Evolutionary conservation across 1,284 basidiomycete species (phyloP), one percentile per base, ranked within the genome.

Genomic region (Trametes hirsuta): DNA sequence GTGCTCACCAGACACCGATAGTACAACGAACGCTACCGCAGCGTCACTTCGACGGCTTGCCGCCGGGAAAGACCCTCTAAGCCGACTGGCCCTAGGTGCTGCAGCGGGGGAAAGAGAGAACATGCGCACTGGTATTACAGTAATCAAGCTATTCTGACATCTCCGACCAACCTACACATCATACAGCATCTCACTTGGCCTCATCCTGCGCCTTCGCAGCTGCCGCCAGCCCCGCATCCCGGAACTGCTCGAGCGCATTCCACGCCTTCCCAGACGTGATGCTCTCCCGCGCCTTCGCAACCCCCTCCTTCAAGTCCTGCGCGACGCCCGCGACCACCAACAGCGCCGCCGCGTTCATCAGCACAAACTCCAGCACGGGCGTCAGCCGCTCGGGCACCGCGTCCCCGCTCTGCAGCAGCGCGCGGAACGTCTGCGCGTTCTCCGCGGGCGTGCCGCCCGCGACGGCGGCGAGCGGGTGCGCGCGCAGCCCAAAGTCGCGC

Each of bases 301-400:
- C 87, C 1, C 93, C 95, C 22, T 94, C 84, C 70, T 83, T 83
- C 71, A 85, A 91, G 70, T 88, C 83, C 39, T 72, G 71, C 15
- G 88, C 93, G 42, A 89, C 63, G 1, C 93, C 94, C 2, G 91
- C 86, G 3, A 97, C 85, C 21, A 94, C 85, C 42, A 97, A 76
- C 53, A 97, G 73, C 6, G 93, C 94, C 6, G 93, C 85, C 0
- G 94, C 84, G 69, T 97, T 97, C 75, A 97, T 76, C 55, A 95
- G 76, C 58, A 97, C 92, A 71, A 95, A 97, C 69, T 95, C 88
- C 39, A 86, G 73, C 53, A 95, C 83, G 0, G 92, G 83, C 5
- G 74, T 77, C 59, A 92, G 68, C 24, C 72, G 72, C 57, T 78
- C 75, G 36, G 90, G 82, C 51, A 86, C 74, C 22, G 80, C 71